Conservation (phyloP, 768 basidiomycete genomes). For the Ramaria sp. region DNA sequence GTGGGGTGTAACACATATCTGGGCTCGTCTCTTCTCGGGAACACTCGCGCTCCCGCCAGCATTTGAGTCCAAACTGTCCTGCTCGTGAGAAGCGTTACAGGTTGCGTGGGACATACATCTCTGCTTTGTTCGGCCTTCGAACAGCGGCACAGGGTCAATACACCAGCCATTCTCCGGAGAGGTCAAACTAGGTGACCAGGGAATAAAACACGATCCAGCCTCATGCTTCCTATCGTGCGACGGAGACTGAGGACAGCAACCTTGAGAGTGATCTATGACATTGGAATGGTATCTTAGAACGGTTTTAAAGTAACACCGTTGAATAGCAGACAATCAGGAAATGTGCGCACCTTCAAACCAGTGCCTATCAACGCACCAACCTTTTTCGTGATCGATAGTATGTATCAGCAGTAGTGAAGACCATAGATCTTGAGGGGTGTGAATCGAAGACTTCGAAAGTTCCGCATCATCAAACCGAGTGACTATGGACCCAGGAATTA, state of each 20-base stretch:
- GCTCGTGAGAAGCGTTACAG: not conserved
- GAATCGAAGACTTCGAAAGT: constrained; percentile 22
- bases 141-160: constrained; percentile 45
- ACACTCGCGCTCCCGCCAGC: constrained; percentile 11
- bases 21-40: constrained; percentile 25
- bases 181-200: constrained; percentile 12
- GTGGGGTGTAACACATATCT: constrained; percentile 45
- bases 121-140: constrained; percentile 24
- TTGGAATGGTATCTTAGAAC: not conserved
- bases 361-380: constrained; percentile 49
- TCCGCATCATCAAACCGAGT: constrained; percentile 53
- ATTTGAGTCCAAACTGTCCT: not conserved
- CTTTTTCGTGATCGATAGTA: constrained; percentile 16
- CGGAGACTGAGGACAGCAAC: constrained; percentile 1
- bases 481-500: constrained; percentile 49
- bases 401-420: constrained; percentile 26
- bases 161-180: constrained; percentile 30
- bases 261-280: not conserved
- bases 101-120: constrained; percentile 29
- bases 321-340: not conserved
- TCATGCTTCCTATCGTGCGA: constrained; percentile 5
- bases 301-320: not conserved
- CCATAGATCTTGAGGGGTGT: constrained; percentile 33
- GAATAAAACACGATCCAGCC: constrained; percentile 3
- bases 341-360: constrained; percentile 21